A percentile compares a stretch with the other conserved stretches of the same genome.
Evolutionary conservation across 2,329 filamentous ascomycete species (phyloP).

Genomic region (Sporothrix protearum): DNA sequence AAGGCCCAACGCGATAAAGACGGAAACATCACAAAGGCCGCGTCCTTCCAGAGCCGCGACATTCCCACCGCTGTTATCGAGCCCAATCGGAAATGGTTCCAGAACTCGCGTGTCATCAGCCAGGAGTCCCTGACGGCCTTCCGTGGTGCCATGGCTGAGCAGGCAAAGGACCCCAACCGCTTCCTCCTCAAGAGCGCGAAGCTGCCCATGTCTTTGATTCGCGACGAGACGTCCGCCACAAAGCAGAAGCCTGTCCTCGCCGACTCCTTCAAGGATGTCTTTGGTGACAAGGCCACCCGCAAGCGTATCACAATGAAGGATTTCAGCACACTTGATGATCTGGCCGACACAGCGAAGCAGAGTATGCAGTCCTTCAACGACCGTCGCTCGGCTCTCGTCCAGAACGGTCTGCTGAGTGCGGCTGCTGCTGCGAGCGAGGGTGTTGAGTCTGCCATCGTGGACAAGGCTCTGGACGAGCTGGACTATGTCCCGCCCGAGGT

Average conservation of each 20-base stretch:
- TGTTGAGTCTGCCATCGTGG: conserved; percentile 34
- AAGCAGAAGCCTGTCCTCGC: conserved; percentile 59
- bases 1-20: conserved; percentile 75
- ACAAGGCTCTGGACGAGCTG: conserved; percentile 40
- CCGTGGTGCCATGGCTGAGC: conserved; percentile 86
- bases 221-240: conserved; percentile 58
- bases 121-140: conserved; percentile 71
- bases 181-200: conserved; percentile 97
- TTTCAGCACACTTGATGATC: conserved; percentile 73
- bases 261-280: conserved; percentile 72
- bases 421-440: conserved; percentile 54
- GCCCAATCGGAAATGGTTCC: conserved; percentile 97
- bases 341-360: conserved; percentile 74
- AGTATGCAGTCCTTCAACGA: conserved; percentile 80
- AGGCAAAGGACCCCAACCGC: conserved; percentile 83
- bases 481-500: conserved; percentile 33
- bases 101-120: conserved; percentile 83
- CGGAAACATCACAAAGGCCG: conserved; percentile 72
- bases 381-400: conserved; percentile 58
- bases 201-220: conserved; percentile 90
- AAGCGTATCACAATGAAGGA: conserved; percentile 71
- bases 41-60: conserved; percentile 63
- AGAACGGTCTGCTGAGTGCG: conserved; percentile 64
- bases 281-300: conserved; percentile 87
- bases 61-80: conserved; percentile 81